Base-by-base conservation (phyloP, 495 filamentous ascomycete species). In the Darksidea phi region DNA sequence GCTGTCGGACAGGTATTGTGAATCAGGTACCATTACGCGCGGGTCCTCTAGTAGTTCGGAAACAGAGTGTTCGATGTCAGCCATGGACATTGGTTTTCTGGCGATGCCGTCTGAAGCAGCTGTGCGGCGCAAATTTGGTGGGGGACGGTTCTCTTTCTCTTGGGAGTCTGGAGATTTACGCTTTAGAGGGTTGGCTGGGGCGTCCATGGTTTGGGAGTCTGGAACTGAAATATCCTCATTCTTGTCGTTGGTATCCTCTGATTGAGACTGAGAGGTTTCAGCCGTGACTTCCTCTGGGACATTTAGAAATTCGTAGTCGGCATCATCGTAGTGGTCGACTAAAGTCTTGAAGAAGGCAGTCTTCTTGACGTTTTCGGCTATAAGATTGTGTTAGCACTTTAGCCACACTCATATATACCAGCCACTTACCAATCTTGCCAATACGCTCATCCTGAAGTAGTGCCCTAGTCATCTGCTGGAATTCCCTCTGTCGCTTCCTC, bases 371-470 rank as follows among this genome's bases (percentile, higher is more conserved):
- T 97, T 91, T 64, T 90, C 84, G 25, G 93, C 73, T 43, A 6
- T 4, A 6, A 4, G 41, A 6, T 20, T 6, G 13, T n/a, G 15
- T 43, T 43, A 43, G 41, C 18, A 43, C 4, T 15, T 15, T n/a
- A 6, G 4, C 41, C 13, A 43, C 18, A 3, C 6, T 6, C 3
- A 43, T 3, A 20, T 6, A 3, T 3, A 6, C 15, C 6, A 43
- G 15, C 6, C 13, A 20, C 41, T 43, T 15, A 43, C 41, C 13
- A 54, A 99, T 87, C 70, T 91, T 90, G 62, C 86, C 89, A 59
- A 97, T 81, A 46, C 91, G 90, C 72, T 91, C 91, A 67, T 98
- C 92, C n/a, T 87, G 82, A 17, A 97, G 79, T 8, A 99, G 79
- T 15, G 90, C 88, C 68, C 88, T 90, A 48, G 90, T 87, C 89